These are phyloP conservation scores for Agaricus subrufescens DNA, from an alignment of 768 basidiomycete genomes.

Conservation along the genomic window DNA sequence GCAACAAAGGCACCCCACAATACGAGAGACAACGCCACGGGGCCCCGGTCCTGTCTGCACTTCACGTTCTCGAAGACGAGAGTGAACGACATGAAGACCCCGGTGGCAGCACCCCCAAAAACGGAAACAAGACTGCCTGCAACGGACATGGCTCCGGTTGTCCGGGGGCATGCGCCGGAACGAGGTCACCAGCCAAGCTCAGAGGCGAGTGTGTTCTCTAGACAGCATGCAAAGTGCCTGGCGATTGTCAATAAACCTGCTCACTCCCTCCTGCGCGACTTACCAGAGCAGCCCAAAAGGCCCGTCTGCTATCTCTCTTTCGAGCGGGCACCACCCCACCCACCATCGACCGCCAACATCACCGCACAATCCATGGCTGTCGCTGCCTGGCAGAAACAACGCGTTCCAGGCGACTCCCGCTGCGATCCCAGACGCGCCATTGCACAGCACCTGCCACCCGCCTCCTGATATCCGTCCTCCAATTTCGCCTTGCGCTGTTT, in stretches of 20 bases:
- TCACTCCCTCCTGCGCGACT: constrained; percentile 13
- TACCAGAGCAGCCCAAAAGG: constrained; percentile 67
- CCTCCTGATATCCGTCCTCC: constrained; percentile 73
- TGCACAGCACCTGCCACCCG: constrained; percentile 81
- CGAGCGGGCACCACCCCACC: constrained; percentile 59
- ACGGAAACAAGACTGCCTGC: constrained; percentile 73
- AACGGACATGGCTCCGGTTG: constrained; percentile 82
- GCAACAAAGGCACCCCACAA: constrained; percentile 65
- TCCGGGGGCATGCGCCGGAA: constrained; percentile 74
- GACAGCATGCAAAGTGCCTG: constrained; percentile 84
- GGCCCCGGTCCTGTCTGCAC: constrained; percentile 40
- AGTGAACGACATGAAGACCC: constrained; percentile 55
- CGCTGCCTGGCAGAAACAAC: constrained; percentile 41
- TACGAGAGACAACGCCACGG: constrained; percentile 38
- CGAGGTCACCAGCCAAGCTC: no score
- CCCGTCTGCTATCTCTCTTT: constrained; percentile 37
- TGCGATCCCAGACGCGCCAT: constrained; percentile 60
- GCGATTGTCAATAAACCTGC: not conserved
- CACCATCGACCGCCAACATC: constrained; percentile 24
- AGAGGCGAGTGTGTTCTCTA: constrained; percentile 91
- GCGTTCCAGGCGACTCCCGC: constrained; percentile 64
- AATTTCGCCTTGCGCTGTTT: constrained; percentile 69
- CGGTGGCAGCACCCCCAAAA: constrained; percentile 70
- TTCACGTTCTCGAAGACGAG: constrained; percentile 71
- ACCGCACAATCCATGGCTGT: constrained; percentile 27